Evolutionary conservation across 2,329 filamentous ascomycete species (phyloP), one percentile per base, ranked within the genome.

Genomic region (Penicillium sp.): DNA sequence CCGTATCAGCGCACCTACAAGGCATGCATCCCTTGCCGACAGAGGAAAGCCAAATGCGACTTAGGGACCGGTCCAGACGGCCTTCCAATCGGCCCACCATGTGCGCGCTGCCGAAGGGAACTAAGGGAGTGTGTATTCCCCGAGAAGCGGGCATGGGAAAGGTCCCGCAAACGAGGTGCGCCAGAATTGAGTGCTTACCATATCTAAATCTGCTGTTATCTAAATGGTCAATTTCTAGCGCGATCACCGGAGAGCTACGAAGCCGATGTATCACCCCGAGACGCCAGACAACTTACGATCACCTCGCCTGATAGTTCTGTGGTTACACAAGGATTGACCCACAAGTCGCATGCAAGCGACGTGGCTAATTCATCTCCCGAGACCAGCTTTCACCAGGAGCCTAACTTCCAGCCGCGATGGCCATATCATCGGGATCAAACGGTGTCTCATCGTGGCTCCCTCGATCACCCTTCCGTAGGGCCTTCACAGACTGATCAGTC

Each of bases 1-100:
- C 63, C 65, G 49, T 80, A 79, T 65, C 77, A 81, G 67, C 78
- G 79, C 57, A 78, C 79, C 36, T 82, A 82, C 75, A 82, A 82
- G 67, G 80, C 80, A 22, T 82, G 80, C 65, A 76, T 81, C 55
- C 76, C 78, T 55, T 82, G 79, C 62, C 78, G 79, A 48, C 76
- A 80, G 61, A 73, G 78, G 50, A 82, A 82, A 68, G 78, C 79
- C 48, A 81, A 79, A 67, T 82, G 80, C 60, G 78, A 81, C 37
- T 66, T 81, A 26, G 74, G 74, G 7, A 64, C 62, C 11, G 74
- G 73, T 4, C 61, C 75, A 53, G 74, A 73, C 55, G 77, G 78
- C 26, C 66, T 67, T 43, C 63, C 69, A 30, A 61, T 69, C 52
- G 71, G 71, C 11, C 72, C 72, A 41, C 72, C 78, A 31, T 82